Percentiles rank a stretch among this genome's conserved stretches.
phyloP scores from a whole-genome alignment of 305 asterid species.

The Rubia peregrina region DNA sequence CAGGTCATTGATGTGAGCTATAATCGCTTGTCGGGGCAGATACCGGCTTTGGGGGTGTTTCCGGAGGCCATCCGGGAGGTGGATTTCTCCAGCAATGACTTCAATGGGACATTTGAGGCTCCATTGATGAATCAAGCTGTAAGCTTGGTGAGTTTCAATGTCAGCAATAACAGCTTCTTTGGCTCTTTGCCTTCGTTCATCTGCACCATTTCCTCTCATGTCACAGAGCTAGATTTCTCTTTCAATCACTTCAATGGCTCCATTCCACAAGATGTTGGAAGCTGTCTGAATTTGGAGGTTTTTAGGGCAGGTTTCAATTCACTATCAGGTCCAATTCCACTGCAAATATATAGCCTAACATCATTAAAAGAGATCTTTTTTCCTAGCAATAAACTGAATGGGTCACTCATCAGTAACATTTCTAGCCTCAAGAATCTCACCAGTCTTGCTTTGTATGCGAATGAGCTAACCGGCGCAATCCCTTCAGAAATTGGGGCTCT shows the following conservation, averaged over 20 bases:
- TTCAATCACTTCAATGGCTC: conserved; percentile 53
- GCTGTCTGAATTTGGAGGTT: conserved; percentile 38
- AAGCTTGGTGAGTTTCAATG: conserved; percentile 45
- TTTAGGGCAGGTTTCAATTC: conserved; percentile 66
- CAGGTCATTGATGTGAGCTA: conserved; percentile 54
- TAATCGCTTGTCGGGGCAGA: conserved; percentile 50
- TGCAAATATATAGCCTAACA: conserved; percentile 37
- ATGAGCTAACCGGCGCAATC: conserved; percentile 49
- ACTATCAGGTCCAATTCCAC: conserved; percentile 57
- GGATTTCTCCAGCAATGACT: conserved; percentile 63
- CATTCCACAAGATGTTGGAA: conserved; percentile 44
- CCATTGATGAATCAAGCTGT: conserved; percentile 39
- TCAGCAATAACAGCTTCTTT: conserved; percentile 65
- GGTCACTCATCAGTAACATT: conserved; percentile 38
- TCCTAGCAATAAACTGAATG: conserved; percentile 62
- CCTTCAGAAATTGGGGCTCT: conserved; percentile 67
- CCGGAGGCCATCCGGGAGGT: conserved; percentile 29
- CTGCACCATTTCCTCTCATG: conserved; percentile 38
- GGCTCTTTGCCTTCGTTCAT: conserved; percentile 53
- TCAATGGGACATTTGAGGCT: conserved; percentile 41
- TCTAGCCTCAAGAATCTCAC: conserved; percentile 46
- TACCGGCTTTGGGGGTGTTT: conserved; percentile 27
- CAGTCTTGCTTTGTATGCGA: conserved; percentile 56
- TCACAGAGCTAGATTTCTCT: conserved; percentile 54
- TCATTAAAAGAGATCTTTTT: conserved; percentile 53